Conservation (phyloP, 805 yeast species). For the Candida vaughaniae region DNA sequence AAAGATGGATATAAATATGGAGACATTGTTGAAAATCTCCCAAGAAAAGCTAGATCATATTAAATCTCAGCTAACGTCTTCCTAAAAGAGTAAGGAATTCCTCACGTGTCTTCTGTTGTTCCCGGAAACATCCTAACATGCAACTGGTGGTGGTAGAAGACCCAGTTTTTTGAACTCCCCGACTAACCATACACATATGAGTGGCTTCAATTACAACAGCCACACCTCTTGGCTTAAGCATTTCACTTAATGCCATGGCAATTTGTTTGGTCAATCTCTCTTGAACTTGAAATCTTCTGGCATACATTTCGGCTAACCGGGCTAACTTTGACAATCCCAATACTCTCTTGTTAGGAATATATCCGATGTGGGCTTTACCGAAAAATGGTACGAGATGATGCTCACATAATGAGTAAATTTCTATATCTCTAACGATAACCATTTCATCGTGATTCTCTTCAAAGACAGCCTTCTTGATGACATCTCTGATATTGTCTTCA, state of each 20-base stretch:
- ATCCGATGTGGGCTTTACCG: slow-evolving; percentile 97
- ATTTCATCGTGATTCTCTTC: slow-evolving; percentile 99
- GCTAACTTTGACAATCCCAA: slow-evolving; percentile 92
- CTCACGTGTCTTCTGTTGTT: slow-evolving; percentile 92
- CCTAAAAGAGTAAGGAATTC: slow-evolving; percentile 85
- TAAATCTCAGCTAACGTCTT: slow-evolving; percentile 40
- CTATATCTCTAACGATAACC: slow-evolving; percentile 96
- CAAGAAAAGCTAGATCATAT: slow-evolving; percentile 16
- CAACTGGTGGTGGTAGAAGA: slow-evolving; percentile 92
- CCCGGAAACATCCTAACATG: slow-evolving; percentile 95
- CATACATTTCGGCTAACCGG: slow-evolving; percentile 93
- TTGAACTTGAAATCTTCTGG: slow-evolving; percentile 96
- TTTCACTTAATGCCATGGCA: slow-evolving; percentile 91
- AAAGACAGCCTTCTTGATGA: slow-evolving; percentile 90
- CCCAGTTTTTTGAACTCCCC: slow-evolving; percentile 96
- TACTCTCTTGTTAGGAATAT: slow-evolving; percentile 91
- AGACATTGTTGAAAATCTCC: slow-evolving; percentile 18
- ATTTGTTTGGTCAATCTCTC: slow-evolving; percentile 96
- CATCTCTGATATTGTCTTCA: slow-evolving; percentile 89
- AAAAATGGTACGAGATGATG: slow-evolving; percentile 97
- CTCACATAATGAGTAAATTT: slow-evolving; percentile 89
- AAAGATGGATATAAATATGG: too few relatives aligned
- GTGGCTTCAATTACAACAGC: slow-evolving; percentile 98
- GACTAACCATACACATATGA: slow-evolving; percentile 98
- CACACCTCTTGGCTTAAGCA: slow-evolving; percentile 91